These are phyloP conservation scores for Globisporangium nodosum DNA, from an alignment of 352 stramenopile species.

Conservation along the genomic window DNA sequence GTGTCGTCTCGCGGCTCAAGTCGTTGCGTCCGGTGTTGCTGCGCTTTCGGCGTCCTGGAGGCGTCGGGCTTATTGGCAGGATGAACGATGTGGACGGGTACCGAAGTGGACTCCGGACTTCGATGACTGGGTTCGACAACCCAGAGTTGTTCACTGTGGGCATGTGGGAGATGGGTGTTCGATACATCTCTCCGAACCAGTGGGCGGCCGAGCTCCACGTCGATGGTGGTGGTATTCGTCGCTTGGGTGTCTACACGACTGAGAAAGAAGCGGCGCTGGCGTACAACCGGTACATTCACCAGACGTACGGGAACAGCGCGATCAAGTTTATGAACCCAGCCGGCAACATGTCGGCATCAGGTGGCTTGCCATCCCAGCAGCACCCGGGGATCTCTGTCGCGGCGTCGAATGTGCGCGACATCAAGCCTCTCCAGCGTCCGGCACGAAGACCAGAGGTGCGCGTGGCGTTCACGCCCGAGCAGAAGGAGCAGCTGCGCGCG, in stretches of 20 bases:
- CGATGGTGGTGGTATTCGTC: slow-evolving; percentile 73
- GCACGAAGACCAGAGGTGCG: slow-evolving; percentile 35
- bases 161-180: slow-evolving; percentile 83
- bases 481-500: slow-evolving; percentile 84
- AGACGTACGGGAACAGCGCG: slow-evolving; percentile 73
- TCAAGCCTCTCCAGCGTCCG: slow-evolving; percentile 47
- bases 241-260: slow-evolving; percentile 56
- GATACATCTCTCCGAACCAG: slow-evolving; percentile 64
- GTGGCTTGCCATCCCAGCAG: slow-evolving; percentile 9
- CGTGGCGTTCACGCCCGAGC: slow-evolving; percentile 68
- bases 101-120: slow-evolving; percentile 55
- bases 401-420: slow-evolving; percentile 43
- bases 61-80: slow-evolving; percentile 31
- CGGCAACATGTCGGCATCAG: slow-evolving; percentile 19
- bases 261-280: slow-evolving; percentile 77
- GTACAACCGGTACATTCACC: slow-evolving; percentile 86
- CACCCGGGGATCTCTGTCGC: slow-evolving; percentile 36
- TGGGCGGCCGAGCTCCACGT: slow-evolving; percentile 83
- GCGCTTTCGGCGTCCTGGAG: slow-evolving; percentile 64
- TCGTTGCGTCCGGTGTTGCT: slow-evolving; percentile 70
- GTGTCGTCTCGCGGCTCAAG: slow-evolving; percentile 78
- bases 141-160: slow-evolving; percentile 64
- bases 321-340: slow-evolving; percentile 86
- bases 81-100: slow-evolving; percentile 43
- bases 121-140: slow-evolving; percentile 64